Evolutionary conservation across 2,329 filamentous ascomycete species (phyloP).

Genomic region (Pyrenochaeta sp.): DNA sequence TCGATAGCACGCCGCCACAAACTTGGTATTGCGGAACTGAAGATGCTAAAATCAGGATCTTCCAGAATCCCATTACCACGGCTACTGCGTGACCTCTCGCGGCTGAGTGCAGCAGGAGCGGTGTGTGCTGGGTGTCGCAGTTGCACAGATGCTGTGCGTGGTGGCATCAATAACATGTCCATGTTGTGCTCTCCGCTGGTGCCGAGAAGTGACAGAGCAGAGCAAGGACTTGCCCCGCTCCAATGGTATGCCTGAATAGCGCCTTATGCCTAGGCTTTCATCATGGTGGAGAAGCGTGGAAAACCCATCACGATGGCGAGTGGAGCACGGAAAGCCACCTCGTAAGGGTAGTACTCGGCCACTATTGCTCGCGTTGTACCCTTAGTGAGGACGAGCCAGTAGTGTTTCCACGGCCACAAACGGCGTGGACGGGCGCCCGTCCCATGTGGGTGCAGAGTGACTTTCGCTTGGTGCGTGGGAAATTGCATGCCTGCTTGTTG

Average conservation of each 20-base stretch:
- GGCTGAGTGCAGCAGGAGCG: conserved; percentile 36
- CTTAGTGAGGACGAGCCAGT: conserved; percentile 21
- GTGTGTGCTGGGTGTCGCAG: conserved; percentile 37
- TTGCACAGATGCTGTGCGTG: conserved; percentile 39
- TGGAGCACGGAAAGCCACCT: conserved; percentile 7
- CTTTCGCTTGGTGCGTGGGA: conserved; percentile 8
- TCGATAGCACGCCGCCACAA: conserved; percentile 27
- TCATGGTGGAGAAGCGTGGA: conserved; percentile 32
- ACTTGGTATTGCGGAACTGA: conserved; percentile 27
- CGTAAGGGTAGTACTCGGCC: conserved; percentile 17
- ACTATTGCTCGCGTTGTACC: conserved; percentile 6
- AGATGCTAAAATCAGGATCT: conserved; percentile 6
- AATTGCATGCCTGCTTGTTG: conserved; percentile 24
- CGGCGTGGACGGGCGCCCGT: conserved; percentile 9
- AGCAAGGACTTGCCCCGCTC: conserved; percentile 20
- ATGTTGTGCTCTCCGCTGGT: conserved; percentile 28
- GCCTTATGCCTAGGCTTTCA: conserved; percentile 25
- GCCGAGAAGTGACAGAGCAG: conserved; percentile 5
- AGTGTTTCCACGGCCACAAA: conserved; percentile 10
- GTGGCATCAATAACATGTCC: conserved; percentile 42
- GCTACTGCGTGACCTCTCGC: conserved; percentile 20
- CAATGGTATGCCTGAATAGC: conserved; percentile 14
- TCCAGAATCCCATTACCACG: conserved; percentile 29
- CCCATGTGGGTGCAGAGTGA: conserved; percentile 11
- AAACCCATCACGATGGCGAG: conserved; percentile 23